Evolutionary conservation across 2,329 filamentous ascomycete genomes (phyloP).

Genomic region (Penicillium sp.): DNA sequence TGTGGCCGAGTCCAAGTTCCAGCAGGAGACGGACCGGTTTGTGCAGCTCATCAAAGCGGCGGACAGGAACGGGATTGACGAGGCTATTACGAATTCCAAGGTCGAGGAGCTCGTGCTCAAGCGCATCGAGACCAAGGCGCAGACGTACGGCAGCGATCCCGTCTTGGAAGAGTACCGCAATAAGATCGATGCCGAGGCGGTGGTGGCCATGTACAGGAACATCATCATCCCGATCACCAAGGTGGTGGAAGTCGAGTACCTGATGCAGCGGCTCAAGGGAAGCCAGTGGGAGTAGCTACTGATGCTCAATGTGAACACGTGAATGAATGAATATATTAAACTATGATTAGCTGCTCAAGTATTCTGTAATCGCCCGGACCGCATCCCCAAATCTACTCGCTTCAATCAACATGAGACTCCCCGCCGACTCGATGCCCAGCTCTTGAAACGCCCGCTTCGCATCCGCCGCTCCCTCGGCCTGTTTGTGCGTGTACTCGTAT

Average conservation of each 20-base stretch:
- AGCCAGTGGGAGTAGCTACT: conserved; percentile 46
- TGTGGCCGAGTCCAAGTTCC: conserved; percentile 93
- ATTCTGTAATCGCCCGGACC: conserved; percentile 71
- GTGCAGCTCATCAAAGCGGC: conserved; percentile 75
- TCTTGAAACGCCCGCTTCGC: conserved; percentile 95
- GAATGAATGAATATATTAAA: background rate
- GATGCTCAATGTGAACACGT: too few relatives aligned
- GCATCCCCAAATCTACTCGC: conserved; percentile 69
- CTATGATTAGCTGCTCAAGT: conserved; percentile 55
- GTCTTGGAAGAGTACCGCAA: conserved; percentile 50
- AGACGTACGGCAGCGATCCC: conserved; percentile 90
- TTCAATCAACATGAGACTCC: conserved; percentile 83
- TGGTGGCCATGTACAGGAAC: conserved; percentile 81
- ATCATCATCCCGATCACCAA: conserved; percentile 97
- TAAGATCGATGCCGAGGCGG: conserved; percentile 91
- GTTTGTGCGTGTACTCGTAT: conserved; percentile 74
- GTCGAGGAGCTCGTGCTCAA: conserved; percentile 93
- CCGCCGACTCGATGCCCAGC: conserved; percentile 77
- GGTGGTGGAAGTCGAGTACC: conserved; percentile 93
- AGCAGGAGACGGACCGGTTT: conserved; percentile 74
- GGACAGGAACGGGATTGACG: conserved; percentile 77
- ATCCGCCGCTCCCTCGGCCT: conserved; percentile 75
- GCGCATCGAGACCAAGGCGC: conserved; percentile 78
- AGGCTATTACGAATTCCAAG: conserved; percentile 81
- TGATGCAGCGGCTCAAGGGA: conserved; percentile 79